Conservation (phyloP, 768 basidiomycete genomes). For the Trametes elegans region DNA sequence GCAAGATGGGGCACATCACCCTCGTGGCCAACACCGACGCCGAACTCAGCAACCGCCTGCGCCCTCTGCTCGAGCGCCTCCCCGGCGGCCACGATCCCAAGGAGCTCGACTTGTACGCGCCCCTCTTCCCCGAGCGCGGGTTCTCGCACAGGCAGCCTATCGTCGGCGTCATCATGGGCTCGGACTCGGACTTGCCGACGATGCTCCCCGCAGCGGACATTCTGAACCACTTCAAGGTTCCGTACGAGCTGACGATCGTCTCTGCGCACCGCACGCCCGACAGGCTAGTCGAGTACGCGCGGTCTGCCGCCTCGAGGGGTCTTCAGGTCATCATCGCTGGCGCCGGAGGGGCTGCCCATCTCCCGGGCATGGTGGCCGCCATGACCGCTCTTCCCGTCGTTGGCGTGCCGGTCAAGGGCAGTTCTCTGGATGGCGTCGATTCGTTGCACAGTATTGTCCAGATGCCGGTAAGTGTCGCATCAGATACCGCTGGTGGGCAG, state of each 20-base stretch:
- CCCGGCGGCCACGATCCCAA: slow-evolving; percentile 37
- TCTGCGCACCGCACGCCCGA: slow-evolving; percentile 96
- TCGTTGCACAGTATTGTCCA: slow-evolving; percentile 97
- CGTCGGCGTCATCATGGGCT: slow-evolving; percentile 96
- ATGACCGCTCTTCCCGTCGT: slow-evolving; percentile 92
- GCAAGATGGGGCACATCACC: slow-evolving; percentile 99
- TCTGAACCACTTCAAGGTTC: slow-evolving; percentile 76
- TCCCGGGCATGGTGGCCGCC: slow-evolving; percentile 98
- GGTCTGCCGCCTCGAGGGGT: slow-evolving; percentile 65
- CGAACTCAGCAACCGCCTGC: slow-evolving; percentile 63
- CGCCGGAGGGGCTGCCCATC: slow-evolving; percentile 97
- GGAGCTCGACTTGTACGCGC: slow-evolving; percentile 55
- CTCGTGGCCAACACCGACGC: slow-evolving; percentile 82
- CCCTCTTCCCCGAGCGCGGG: slow-evolving; percentile 43
- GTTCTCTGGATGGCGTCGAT: slow-evolving; percentile 91
- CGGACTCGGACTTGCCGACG: slow-evolving; percentile 93
- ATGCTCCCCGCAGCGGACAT: slow-evolving; percentile 89
- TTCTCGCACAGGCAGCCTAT: slow-evolving; percentile 70
- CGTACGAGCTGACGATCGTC: slow-evolving; percentile 94
- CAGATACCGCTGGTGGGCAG: background rate
- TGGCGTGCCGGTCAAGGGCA: slow-evolving; percentile 96
- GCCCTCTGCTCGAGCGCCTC: slow-evolving; percentile 67
- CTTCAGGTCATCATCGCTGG: slow-evolving; percentile 84
- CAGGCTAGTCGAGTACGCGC: slow-evolving; percentile 78
- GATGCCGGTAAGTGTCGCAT: slow-evolving; percentile 80